Percentiles rank a stretch among this genome's conserved stretches.
Conservation (phyloP, 352 stramenopile species). For the Globisporangium rhizosaccharum region DNA sequence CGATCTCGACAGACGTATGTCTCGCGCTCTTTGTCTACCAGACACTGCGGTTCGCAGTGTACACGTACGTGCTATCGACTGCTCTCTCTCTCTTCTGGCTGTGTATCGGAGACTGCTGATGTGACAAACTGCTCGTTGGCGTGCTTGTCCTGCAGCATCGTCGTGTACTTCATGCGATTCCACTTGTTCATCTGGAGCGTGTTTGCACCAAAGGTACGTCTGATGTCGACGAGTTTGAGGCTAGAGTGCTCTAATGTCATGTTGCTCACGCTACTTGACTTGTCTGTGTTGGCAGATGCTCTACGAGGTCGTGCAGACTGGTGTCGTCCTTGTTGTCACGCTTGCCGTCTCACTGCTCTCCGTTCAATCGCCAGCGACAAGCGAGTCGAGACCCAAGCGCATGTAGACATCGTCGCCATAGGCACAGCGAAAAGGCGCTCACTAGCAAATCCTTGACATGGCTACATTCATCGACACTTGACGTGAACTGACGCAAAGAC, state of each 20-base stretch:
- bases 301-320: conserved; percentile 61
- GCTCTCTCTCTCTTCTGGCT: not conserved
- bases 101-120: not conserved
- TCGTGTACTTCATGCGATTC: conserved; percentile 87
- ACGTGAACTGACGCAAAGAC: too few species aligned
- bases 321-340: conserved; percentile 26
- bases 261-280: conserved; percentile 1
- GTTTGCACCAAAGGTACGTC: conserved; percentile 79
- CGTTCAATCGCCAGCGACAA: not conserved
- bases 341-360: conserved; percentile 8
- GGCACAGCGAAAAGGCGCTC: too few species aligned
- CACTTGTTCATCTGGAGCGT: conserved; percentile 91
- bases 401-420: too few species aligned
- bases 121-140: not conserved
- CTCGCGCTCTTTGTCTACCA: conserved; percentile 50
- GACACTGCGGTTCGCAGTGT: conserved; percentile 52
- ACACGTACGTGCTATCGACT: conserved; percentile 37
- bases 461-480: too few species aligned
- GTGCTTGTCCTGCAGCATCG: conserved; percentile 29
- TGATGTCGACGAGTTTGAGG: not conserved
- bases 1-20: conserved; percentile 11
- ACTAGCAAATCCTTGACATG: too few species aligned
- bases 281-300: conserved; percentile 41
- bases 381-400: not conserved
- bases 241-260: not conserved